A percentile compares a stretch with the other conserved stretches of the same genome.
Conservation (phyloP, 1,284 basidiomycete genomes). For the Pseudozyma tsukubaensis region DNA sequence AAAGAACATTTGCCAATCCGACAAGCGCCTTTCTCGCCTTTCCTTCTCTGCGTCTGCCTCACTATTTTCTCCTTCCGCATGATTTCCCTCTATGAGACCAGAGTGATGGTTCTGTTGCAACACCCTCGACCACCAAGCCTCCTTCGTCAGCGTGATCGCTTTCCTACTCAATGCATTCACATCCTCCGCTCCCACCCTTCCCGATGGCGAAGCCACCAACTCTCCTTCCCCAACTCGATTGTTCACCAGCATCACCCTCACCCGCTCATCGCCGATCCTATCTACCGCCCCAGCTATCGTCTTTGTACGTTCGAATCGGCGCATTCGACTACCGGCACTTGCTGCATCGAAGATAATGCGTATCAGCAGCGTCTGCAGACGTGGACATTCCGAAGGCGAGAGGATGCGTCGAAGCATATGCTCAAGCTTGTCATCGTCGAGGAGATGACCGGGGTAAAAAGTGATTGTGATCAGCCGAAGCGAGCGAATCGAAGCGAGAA, state of each 20-base stretch:
- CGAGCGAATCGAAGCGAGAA: constrained; percentile 33
- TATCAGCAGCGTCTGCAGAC: constrained; percentile 29
- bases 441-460: constrained; percentile 45
- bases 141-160: constrained; percentile 30
- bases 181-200: neutral
- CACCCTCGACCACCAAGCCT: constrained; percentile 41
- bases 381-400: constrained; percentile 22
- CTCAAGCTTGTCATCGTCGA: constrained; percentile 54
- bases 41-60: neutral
- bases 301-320: constrained; percentile 46
- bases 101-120: constrained; percentile 27
- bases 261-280: constrained; percentile 39
- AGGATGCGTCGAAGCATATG: constrained; percentile 50
- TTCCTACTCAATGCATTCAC: constrained; percentile 23
- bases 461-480: constrained; percentile 45
- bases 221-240: constrained; percentile 28
- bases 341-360: constrained; percentile 41
- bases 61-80: neutral
- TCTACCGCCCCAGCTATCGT: constrained; percentile 48
- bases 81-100: neutral
- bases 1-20: constrained; percentile 39
- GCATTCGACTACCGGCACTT: constrained; percentile 32
- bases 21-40: constrained; percentile 10
- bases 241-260: constrained; percentile 35
- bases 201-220: constrained; percentile 9